Conservation (phyloP, 1,139 yeast genomes). For the Geotrichum klebahnii region DNA sequence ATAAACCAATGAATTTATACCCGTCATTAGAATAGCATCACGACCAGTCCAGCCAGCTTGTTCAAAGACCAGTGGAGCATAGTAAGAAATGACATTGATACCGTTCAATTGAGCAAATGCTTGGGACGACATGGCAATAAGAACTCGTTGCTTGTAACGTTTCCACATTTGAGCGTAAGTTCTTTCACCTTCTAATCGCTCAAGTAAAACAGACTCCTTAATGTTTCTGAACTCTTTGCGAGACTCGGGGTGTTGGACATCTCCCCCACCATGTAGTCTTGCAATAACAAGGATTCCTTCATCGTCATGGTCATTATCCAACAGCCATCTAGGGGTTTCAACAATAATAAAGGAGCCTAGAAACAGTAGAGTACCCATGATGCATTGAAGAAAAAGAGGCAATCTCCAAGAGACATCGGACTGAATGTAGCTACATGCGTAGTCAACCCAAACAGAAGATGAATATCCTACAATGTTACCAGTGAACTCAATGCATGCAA, state of each 20-base stretch:
- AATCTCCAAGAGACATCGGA: slow-evolving; percentile 66
- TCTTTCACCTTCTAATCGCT: slow-evolving; percentile 73
- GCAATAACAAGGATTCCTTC: slow-evolving; percentile 83
- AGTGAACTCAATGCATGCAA: slow-evolving; percentile 89
- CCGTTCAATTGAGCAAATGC: slow-evolving; percentile 92
- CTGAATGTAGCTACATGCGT: slow-evolving; percentile 61
- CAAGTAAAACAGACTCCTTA: slow-evolving; percentile 71
- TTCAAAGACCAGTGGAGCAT: slow-evolving; percentile 90
- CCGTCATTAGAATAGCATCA: slow-evolving; percentile 86
- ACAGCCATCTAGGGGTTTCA: slow-evolving; percentile 85
- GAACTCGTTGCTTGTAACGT: slow-evolving; percentile 68
- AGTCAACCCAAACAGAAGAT: slow-evolving; percentile 87
- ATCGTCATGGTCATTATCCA: slow-evolving; percentile 82
- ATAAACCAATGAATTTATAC: slow-evolving; percentile 77
- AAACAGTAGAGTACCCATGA: slow-evolving; percentile 65
- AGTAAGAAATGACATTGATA: slow-evolving; percentile 85
- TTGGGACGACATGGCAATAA: slow-evolving; percentile 86
- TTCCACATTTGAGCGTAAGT: slow-evolving; percentile 68
- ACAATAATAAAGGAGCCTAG: slow-evolving; percentile 74
- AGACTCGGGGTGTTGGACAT: slow-evolving; percentile 52
- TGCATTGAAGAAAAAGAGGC: slow-evolving; percentile 72
- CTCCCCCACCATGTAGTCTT: slow-evolving; percentile 69
- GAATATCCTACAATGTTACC: slow-evolving; percentile 88
- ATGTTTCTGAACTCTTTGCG: slow-evolving; percentile 69
- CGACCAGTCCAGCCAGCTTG: slow-evolving; percentile 94